A percentile compares a stretch with the other conserved stretches of the same genome.
phyloP scores from a whole-genome alignment of 2,329 filamentous ascomycete species.

The Calonectria pseudoreteaudii region DNA sequence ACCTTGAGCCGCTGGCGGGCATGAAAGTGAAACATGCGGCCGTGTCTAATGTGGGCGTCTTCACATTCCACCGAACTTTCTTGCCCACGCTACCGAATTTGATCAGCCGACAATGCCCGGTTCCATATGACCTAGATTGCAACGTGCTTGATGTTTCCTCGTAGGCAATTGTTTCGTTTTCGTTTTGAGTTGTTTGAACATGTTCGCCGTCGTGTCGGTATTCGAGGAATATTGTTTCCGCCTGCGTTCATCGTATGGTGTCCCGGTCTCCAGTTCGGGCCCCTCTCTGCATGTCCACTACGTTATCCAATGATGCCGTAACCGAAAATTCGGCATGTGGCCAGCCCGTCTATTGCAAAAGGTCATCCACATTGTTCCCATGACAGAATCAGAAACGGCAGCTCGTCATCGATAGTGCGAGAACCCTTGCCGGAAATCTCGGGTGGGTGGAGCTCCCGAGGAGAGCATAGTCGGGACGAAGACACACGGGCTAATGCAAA shows the following conservation, averaged over 20 bases:
- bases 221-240: not conserved
- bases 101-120: not conserved
- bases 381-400: not conserved
- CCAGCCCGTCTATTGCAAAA: not conserved
- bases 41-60: not conserved
- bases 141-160: too few relatives aligned
- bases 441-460: not conserved
- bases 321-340: not conserved
- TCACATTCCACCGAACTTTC: not conserved
- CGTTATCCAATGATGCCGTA: not conserved
- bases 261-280: not conserved
- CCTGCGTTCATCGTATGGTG: not conserved
- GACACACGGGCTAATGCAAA: not conserved
- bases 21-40: slow-evolving; percentile 12
- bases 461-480: not conserved
- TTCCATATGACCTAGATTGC: not conserved
- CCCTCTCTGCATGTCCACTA: not conserved
- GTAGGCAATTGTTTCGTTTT: not conserved
- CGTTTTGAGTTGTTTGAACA: slow-evolving; percentile 5
- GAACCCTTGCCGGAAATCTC: not conserved
- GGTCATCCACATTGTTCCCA: not conserved
- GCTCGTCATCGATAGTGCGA: not conserved
- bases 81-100: not conserved
- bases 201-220: not conserved
- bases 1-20: not conserved